Evolutionary conservation across 495 filamentous ascomycete genomes (phyloP).

Genomic region (Trichoderma orchidacearum): DNA sequence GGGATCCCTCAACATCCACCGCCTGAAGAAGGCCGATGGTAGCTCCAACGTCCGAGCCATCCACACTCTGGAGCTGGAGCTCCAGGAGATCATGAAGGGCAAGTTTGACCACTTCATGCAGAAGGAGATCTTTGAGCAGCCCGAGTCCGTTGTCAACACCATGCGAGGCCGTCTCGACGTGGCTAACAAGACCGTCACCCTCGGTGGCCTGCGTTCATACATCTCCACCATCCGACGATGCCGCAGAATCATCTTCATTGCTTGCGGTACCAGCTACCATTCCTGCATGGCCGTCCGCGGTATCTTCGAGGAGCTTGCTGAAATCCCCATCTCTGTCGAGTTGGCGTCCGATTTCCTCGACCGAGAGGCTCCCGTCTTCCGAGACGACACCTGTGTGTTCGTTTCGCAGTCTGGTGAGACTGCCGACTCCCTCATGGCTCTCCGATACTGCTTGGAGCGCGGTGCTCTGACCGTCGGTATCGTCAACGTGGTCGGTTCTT

Average conservation of each 20-base stretch:
- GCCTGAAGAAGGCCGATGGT: conserved; percentile 89
- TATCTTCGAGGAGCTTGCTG: conserved; percentile 92
- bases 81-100: conserved; percentile 99
- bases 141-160: conserved; percentile 97
- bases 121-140: conserved; percentile 99
- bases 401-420: conserved; percentile 98
- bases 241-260: conserved; percentile 93
- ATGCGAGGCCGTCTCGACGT: conserved; percentile 97
- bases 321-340: conserved; percentile 95
- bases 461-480: conserved; percentile 94
- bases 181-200: conserved; percentile 82
- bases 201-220: conserved; percentile 91
- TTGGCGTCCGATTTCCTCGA: conserved; percentile 97
- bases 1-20: conserved; percentile 96
- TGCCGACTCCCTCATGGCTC: conserved; percentile 93
- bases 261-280: conserved; percentile 95
- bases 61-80: conserved; percentile 94
- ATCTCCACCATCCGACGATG: conserved; percentile 92
- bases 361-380: conserved; percentile 95
- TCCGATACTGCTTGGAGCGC: conserved; percentile 93
- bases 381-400: conserved; percentile 97
- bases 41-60: conserved; percentile 93
- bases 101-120: conserved; percentile 99
- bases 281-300: conserved; percentile 99
- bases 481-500: conserved; percentile 95